Evolutionary conservation across 169 alveolate species (phyloP).

Genomic region (Toxoplasma gondii): DNA sequence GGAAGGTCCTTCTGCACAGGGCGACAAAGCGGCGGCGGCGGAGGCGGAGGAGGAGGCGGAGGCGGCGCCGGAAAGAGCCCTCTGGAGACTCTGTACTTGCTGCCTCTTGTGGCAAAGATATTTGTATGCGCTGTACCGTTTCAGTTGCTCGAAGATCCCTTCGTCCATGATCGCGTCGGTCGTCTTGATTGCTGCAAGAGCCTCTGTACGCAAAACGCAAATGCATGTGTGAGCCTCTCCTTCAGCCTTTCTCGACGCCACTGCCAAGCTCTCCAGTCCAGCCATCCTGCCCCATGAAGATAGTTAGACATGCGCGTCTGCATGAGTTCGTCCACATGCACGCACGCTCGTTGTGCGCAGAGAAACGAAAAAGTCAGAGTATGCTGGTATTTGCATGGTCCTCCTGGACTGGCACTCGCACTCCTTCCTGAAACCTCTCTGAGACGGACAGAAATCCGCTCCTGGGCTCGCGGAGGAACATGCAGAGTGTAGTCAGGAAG

Average conservation of each 20-base stretch:
- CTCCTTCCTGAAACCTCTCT: no score
- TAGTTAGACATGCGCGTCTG: neutral
- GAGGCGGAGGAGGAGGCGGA: neutral
- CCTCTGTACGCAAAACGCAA: neutral
- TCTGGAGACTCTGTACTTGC: neutral
- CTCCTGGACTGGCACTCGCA: no score
- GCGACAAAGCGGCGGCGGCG: neutral
- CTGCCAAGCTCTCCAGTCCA: neutral
- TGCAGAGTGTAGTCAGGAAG: no score
- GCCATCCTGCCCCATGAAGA: neutral
- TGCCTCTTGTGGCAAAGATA: neutral
- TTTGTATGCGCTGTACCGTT: slow-evolving; percentile 1
- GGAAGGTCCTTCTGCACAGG: no score
- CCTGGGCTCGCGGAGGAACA: no score
- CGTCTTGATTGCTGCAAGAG: slow-evolving; percentile 12
- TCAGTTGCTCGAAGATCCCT: slow-evolving; percentile 28
- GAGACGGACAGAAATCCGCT: no score
- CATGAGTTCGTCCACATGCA: neutral
- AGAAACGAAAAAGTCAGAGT: no score
- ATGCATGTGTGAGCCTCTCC: neutral
- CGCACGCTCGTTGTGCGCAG: no score
- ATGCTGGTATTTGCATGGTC: no score
- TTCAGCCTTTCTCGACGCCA: neutral
- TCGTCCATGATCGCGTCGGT: slow-evolving; percentile 47
- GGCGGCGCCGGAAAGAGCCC: neutral